Percentiles rank a stretch among this genome's conserved stretches.
These are phyloP conservation scores for Saccharum hybrid DNA, from an alignment of 202 grass and related monocot genomes.

Conservation along the genomic window DNA sequence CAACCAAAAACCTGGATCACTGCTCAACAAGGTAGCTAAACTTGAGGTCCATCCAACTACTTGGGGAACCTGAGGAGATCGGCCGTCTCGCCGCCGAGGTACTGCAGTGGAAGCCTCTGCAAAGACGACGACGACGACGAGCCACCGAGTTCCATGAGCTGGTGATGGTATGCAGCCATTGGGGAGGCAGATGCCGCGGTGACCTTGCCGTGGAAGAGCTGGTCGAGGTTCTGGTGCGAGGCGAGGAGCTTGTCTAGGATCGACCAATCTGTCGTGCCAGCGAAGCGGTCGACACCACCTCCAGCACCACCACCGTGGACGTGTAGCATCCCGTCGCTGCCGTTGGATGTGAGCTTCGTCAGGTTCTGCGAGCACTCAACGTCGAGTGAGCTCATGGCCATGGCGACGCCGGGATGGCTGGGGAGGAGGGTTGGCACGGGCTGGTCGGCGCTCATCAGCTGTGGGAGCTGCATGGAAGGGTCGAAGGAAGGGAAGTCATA, in stretches of 20 bases:
- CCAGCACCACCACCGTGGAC: conserved; percentile 27
- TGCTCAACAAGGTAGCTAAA: conserved; percentile 27
- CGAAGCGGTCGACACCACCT: conserved; percentile 40
- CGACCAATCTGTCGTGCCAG: conserved; percentile 74
- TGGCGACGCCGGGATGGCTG: conserved; percentile 31
- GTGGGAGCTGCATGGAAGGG: conserved; percentile 84
- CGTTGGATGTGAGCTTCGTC: conserved; percentile 72
- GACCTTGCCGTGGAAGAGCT: conserved; percentile 77
- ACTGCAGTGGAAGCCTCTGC: conserved; percentile 76
- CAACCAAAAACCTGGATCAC: conserved; percentile 39
- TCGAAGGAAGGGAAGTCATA: conserved; percentile 68
- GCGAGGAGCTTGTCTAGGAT: conserved; percentile 93
- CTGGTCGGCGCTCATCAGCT: conserved; percentile 75
- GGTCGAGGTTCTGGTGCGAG: conserved; percentile 92
- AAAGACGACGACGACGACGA: conserved; percentile 50
- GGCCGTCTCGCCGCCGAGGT: conserved; percentile 65
- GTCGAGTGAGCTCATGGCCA: conserved; percentile 56
- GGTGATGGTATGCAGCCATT: conserved; percentile 43
- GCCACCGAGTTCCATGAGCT: conserved; percentile 54
- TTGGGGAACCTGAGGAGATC: conserved; percentile 81
- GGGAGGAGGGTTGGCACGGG: conserved; percentile 44
- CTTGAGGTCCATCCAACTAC: conserved; percentile 43
- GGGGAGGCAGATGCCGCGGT: conserved; percentile 6
- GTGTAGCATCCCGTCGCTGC: conserved; percentile 30
- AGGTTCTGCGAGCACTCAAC: conserved; percentile 78